Evolutionary conservation across 1,284 basidiomycete genomes (phyloP).

Genomic region (Vanrija humicola): DNA sequence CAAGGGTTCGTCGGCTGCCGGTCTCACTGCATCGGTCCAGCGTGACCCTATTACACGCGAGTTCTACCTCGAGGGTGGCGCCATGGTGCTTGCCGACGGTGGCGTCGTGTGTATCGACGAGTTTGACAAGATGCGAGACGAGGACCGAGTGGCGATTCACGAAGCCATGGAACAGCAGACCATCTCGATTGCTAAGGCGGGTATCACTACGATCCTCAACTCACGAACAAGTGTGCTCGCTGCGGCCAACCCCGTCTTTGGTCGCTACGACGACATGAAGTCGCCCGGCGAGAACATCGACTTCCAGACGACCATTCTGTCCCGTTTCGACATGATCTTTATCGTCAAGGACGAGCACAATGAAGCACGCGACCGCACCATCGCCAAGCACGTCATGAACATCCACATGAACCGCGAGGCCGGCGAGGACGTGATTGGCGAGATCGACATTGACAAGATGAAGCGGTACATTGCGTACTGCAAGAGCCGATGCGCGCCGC

Average conservation of each 20-base stretch:
- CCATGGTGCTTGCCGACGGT: constrained; percentile 98
- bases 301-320: constrained; percentile 90
- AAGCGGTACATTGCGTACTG: constrained; percentile 95
- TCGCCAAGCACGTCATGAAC: constrained; percentile 97
- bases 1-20: constrained; percentile 95
- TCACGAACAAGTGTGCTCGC: constrained; percentile 94
- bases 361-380: constrained; percentile 88
- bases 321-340: constrained; percentile 99
- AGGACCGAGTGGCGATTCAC: constrained; percentile 97
- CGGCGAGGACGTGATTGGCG: constrained; percentile 69
- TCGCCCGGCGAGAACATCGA: constrained; percentile 71
- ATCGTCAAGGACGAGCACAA: constrained; percentile 99
- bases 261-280: constrained; percentile 94
- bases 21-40: constrained; percentile 96
- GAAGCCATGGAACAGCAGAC: constrained; percentile 99
- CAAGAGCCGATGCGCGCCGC: constrained; percentile 96
- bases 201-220: constrained; percentile 97
- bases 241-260: constrained; percentile 98
- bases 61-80: constrained; percentile 98
- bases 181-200: constrained; percentile 98
- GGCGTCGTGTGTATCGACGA: constrained; percentile 99
- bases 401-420: constrained; percentile 92
- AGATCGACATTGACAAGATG: constrained; percentile 97
- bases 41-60: constrained; percentile 88
- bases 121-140: constrained; percentile 99